phyloP scores from a whole-genome alignment of 352 stramenopile species.

The Phytopythium cucurbitacearum region DNA sequence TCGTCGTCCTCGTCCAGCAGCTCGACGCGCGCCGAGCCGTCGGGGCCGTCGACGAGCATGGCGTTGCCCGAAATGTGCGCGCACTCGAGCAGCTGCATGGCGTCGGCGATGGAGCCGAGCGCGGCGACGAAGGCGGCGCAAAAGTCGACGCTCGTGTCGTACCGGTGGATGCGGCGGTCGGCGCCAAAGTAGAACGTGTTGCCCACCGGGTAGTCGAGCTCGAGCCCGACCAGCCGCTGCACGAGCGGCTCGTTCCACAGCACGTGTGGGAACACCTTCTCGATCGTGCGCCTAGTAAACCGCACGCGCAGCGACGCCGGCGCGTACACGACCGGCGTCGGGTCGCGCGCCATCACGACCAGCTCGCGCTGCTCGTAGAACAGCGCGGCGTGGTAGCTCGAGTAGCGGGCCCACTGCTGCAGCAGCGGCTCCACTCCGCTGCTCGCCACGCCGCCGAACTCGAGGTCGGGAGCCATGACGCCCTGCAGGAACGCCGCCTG shows the following conservation, averaged over 20 bases:
- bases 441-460: constrained; percentile 39
- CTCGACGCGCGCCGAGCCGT: constrained; percentile 16
- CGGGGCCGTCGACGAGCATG: constrained; percentile 46
- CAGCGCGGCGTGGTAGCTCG: constrained; percentile 45
- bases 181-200: constrained; percentile 63
- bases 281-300: constrained; percentile 54
- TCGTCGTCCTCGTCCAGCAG: constrained; percentile 5
- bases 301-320: constrained; percentile 43
- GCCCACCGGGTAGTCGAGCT: constrained; percentile 43
- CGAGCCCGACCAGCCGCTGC: constrained; percentile 53
- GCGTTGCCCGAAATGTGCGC: constrained; percentile 49
- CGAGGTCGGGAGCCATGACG: constrained; percentile 43
- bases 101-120: constrained; percentile 46
- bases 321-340: constrained; percentile 37
- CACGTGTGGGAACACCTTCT: constrained; percentile 66
- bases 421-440: constrained; percentile 35
- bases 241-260: constrained; percentile 59
- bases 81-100: constrained; percentile 38
- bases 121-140: constrained; percentile 32
- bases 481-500: constrained; percentile 29
- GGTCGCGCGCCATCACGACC: constrained; percentile 33
- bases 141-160: constrained; percentile 61
- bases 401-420: constrained; percentile 67
- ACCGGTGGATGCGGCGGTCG: constrained; percentile 49
- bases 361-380: constrained; percentile 41